Evolutionary conservation across 164 flowering plant genomes (phyloP).

Genomic region (grape (Vitis vinifera)): DNA sequence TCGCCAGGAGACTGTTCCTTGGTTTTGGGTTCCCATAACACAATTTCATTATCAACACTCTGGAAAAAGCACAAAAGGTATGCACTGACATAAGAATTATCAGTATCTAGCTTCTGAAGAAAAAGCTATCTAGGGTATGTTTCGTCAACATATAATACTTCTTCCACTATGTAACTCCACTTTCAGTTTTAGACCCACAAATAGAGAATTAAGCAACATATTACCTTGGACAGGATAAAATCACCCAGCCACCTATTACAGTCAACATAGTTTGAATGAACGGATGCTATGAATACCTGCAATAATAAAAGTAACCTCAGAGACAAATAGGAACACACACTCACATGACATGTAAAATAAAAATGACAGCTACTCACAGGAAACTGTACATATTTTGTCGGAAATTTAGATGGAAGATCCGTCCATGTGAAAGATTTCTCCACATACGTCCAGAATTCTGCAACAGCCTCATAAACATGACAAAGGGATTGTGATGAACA

Average conservation of each 20-base stretch:
- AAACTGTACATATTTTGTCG: conserved; percentile 98
- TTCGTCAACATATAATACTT: neutral
- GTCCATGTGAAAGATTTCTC: conserved; percentile 98
- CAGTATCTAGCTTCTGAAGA: neutral
- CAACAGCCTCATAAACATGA: conserved; percentile 15
- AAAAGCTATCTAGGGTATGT: neutral
- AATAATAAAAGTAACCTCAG: conserved; percentile 8
- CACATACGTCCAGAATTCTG: conserved; percentile 97
- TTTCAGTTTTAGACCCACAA: neutral
- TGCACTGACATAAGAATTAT: conserved; percentile 1
- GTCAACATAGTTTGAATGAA: conserved; percentile 96
- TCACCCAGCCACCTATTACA: conserved; percentile 99
- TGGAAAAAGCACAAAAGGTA: conserved; percentile 25
- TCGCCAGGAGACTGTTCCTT: conserved; percentile 94
- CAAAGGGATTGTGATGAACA: neutral
- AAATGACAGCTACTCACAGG: conserved; percentile 58
- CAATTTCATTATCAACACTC: conserved; percentile 98
- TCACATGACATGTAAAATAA: neutral
- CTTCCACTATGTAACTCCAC: neutral
- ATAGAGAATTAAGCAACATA: neutral
- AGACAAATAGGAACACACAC: conserved; percentile 1
- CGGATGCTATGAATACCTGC: conserved; percentile 82
- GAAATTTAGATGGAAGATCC: conserved; percentile 94
- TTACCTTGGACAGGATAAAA: conserved; percentile 94
- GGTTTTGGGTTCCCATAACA: conserved; percentile 90